Conservation (phyloP, 1,139 yeast species). For the Yamadazyma taylorii region DNA sequence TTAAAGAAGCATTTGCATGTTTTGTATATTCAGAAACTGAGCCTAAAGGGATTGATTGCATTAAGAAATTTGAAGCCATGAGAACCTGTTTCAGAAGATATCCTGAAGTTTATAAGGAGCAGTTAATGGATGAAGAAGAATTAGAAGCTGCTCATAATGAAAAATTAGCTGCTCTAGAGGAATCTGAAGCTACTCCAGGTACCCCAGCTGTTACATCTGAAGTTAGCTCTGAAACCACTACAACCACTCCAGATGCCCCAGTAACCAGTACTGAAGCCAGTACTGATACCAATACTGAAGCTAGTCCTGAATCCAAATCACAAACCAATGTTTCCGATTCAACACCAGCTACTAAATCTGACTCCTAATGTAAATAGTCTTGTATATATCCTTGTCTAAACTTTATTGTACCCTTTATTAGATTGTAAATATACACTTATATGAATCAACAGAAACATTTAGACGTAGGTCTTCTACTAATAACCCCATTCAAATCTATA, state of each 20-base stretch:
- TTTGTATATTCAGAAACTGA: conserved; percentile 93
- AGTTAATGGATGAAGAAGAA: conserved; percentile 74
- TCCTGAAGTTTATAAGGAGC: conserved; percentile 95
- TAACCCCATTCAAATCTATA: conserved; percentile 31
- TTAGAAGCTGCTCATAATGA: conserved; percentile 44
- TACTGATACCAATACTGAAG: too few relatives aligned
- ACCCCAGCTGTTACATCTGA: too few relatives aligned
- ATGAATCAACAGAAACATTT: conserved; percentile 10
- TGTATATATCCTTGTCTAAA: background rate
- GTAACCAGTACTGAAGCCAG: too few relatives aligned
- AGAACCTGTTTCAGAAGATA: conserved; percentile 91
- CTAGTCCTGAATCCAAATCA: too few relatives aligned
- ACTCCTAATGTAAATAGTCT: conserved; percentile 2
- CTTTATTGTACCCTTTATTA: background rate
- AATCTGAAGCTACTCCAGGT: conserved; percentile 15
- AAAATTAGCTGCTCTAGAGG: conserved; percentile 55
- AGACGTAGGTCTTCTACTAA: conserved; percentile 1
- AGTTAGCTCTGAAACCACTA: too few relatives aligned
- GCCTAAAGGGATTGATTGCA: conserved; percentile 96
- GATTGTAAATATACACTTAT: background rate
- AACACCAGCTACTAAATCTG: background rate
- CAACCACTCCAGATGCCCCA: background rate
- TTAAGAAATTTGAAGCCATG: conserved; percentile 89
- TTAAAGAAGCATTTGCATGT: conserved; percentile 94
- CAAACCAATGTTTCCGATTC: too few relatives aligned